Base-by-base conservation (phyloP, 2,329 filamentous ascomycete genomes). In the Balansia obtecta region DNA sequence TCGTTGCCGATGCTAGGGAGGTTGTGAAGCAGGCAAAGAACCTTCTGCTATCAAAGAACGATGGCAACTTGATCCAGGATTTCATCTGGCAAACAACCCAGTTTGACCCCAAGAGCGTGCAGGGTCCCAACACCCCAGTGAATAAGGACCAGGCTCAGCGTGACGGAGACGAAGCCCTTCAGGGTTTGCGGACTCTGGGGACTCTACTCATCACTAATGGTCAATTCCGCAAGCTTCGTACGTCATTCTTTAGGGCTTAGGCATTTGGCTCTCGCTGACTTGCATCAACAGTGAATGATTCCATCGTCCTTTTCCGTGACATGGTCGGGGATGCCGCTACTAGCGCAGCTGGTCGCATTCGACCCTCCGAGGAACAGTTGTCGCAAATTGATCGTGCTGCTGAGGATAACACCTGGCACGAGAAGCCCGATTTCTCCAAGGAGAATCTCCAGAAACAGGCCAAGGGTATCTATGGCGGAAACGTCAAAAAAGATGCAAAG, bases 71-170 rank as follows among this genome's bases (percentile, higher is more conserved):
- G 52, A 72, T 98, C 18, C 93, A 98, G 64, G 90, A 98, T 61
- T 97, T 98, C 68, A 88, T 97, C 68, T 98, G 87, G 85, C 86
- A 95, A 64, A 90, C 89, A 0, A 82, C 88, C 63, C 77, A 86
- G 45, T 82, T 93, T 54, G 79, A 82, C 49, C 71, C 79, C 51
- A 82, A 75, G 60, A 73, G 77, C 48, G 75, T 87, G 27, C 66
- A 70, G 52, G 68, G 74, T 1, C 86, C 88, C 3, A 73, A 75
- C 50, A 77, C 80, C 1, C 85, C 88, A 0, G 60, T 95, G 45
- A 77, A 81, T 63, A 94, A 88, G 72, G 82, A 86, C 1, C 77
- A 78, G 2, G 87, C 86, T 27, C 81, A 85, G 69, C 83, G 91
- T 63, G 88, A 98, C 64, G 88, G 85, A 40, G 81, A 93, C 55